Percentiles rank a stretch among this genome's conserved stretches.
These are phyloP conservation scores for Phytophthora sansomeana DNA, from an alignment of 352 stramenopile species.

Conservation along the genomic window DNA sequence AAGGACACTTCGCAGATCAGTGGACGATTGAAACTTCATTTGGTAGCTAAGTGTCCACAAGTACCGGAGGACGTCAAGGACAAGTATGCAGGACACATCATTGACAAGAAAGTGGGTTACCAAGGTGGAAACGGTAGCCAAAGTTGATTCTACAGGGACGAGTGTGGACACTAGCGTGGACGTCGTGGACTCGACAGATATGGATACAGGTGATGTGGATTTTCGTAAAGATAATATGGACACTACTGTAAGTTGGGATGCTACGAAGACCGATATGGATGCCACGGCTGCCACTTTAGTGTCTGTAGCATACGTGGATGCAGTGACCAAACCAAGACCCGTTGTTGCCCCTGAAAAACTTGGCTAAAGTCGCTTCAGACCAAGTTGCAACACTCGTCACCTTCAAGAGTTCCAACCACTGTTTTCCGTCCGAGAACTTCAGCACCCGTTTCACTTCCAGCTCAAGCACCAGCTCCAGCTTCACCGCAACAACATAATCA, in stretches of 20 bases:
- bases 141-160: neutral
- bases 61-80: constrained; percentile 28
- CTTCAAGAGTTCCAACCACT: neutral
- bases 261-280: neutral
- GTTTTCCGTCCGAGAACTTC: neutral
- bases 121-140: neutral
- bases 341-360: neutral
- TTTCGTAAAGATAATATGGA: neutral
- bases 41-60: constrained; percentile 25
- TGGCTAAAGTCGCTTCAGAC: constrained; percentile 1
- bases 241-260: neutral
- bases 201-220: neutral
- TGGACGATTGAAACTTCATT: constrained; percentile 41
- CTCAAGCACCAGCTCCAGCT: neutral
- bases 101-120: neutral
- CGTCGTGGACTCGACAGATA: neutral
- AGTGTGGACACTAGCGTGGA: constrained; percentile 1
- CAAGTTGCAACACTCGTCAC: constrained; percentile 1
- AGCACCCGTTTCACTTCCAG: too few relatives aligned
- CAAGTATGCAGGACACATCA: constrained; percentile 9
- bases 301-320: neutral
- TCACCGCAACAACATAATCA: neutral
- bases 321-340: neutral
- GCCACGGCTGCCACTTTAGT: neutral
- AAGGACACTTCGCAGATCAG: constrained; percentile 38